Base-by-base conservation (phyloP, 148 eudicot species). In the Persicaria maculosa region DNA sequence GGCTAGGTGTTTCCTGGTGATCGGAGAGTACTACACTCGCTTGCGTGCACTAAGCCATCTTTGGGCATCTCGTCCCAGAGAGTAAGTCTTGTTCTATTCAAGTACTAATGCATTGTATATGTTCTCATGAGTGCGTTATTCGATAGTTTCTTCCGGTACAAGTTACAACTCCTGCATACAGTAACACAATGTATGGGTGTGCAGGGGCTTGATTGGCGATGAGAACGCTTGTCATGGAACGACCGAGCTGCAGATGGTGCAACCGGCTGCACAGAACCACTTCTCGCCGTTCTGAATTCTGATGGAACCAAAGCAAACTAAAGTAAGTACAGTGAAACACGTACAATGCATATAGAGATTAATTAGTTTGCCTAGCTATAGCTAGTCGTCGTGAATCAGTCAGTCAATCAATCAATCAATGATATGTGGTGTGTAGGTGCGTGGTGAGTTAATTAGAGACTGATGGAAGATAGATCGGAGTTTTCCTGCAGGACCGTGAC, bases 51-150 rank as follows among this genome's bases (percentile, higher is more conserved):
- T 96, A n/a, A 96, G 99, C 74, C 88, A 97, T 75, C 85, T 96
- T 19, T 96, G 99, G 99, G 83, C 91, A 6, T 96, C 95, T 47
- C 90, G 99, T 6, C 99, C 97, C 2, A 82, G 97, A 85, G 97
- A 90, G 96, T 92, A 90, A 87, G 97, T 50, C 76, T 43, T 59
- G 0, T 7, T 53, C 4, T 54, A 36, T 40, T 46, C 1, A 45
- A 17, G 46, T 20, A 6, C 40, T 31, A 1, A 31, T 11, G n/a
- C 9, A 48, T 44, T 61, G 25, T 46, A 53, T 58, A 7, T 61
- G 4, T 61, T 31, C 68, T 20, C 11, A 22, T 22, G 22, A 22
- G 25, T 22, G 25, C 25, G 25, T 22, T 22, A 22, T 3, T 52
- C 14, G 14, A 22, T 22, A 0, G 14, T 14, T 67, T 40, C 17